Base-by-base conservation (phyloP, 495 filamentous ascomycete species). In the Podospora conica region DNA sequence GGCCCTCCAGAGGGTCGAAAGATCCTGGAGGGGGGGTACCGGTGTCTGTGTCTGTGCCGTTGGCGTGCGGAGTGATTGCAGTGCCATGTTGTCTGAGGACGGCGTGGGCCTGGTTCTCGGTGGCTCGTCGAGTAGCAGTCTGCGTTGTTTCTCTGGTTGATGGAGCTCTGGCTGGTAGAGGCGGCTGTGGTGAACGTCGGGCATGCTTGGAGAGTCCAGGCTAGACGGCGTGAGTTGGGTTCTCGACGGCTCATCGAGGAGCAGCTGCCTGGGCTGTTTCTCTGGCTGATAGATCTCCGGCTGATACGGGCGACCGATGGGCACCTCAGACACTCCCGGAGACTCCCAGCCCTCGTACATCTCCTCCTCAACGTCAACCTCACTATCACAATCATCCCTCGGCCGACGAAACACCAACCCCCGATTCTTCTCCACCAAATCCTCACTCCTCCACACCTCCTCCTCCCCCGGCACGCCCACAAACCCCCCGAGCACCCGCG, bases 391-490 rank as follows among this genome's bases (percentile, higher is more conserved):
- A 31, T 80, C 75, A 22, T 80, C 77, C 10, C 82, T 78, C 0
- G 24, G 72, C 22, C 80, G 79, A 8, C 90, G 72, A 53, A 89
- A 78, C 23, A 78, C 76, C 11, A 88, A 69, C 0, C 84, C 83
- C 4, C 78, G 78, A 2, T 75, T 74, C 66, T 87, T 88, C 81
- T 81, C 81, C 6, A 83, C 72, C 57, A 74, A 81, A 27, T 81
- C 74, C 9, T 61, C 73, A 55, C 79, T 83, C 24, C 69, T 77
- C 21, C 68, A 68, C 15, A 82, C 67, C 10, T 77, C 64, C 8
- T 66, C 55, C 23, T 63, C 64, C 27, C 63, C 27, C n/a, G 63
- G 40, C 22, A 20, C 62, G 9, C 61, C 61, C 5, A 82, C 48
- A 22, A 83, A 69, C 1, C 2, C 11, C 3, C 53, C 53, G 15